These are phyloP conservation scores for Sporopachydermia lactativora DNA, from an alignment of 805 yeast species.

Conservation along the genomic window DNA sequence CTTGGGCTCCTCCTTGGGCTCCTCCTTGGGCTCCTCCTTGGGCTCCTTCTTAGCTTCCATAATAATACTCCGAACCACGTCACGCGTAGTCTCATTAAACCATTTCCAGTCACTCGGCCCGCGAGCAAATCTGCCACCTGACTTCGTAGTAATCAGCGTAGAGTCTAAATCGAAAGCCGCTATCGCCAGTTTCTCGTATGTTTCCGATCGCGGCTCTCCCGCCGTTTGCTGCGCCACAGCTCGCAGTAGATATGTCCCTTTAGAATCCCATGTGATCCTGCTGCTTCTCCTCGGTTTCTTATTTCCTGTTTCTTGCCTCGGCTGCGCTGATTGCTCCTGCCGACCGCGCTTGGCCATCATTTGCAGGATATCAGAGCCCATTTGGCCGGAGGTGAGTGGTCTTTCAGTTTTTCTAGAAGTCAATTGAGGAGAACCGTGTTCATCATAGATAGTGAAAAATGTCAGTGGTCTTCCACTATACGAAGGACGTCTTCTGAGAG, in stretches of 20 bases:
- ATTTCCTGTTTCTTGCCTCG: too few relatives aligned
- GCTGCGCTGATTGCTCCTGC: too few relatives aligned
- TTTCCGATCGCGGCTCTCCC: background rate
- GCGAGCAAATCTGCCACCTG: conserved; percentile 43
- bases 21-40: conserved; percentile 8
- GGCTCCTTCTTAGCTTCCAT: conserved; percentile 10
- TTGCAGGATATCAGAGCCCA: too few relatives aligned
- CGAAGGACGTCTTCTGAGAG: too few relatives aligned
- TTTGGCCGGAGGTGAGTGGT: too few relatives aligned
- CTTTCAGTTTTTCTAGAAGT: too few relatives aligned
- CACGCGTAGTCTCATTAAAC: conserved; percentile 25
- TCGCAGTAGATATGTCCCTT: background rate
- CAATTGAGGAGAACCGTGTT: too few relatives aligned
- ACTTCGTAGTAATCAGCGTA: conserved; percentile 55
- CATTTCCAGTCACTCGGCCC: conserved; percentile 65
- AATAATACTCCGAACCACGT: conserved; percentile 5
- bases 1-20: conserved; percentile 12
- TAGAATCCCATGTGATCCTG: background rate
- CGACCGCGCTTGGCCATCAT: too few relatives aligned
- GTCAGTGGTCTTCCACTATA: too few relatives aligned
- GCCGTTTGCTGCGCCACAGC: too few relatives aligned
- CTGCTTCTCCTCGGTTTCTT: too few relatives aligned
- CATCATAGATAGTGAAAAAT: too few relatives aligned
- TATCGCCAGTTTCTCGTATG: conserved; percentile 19
- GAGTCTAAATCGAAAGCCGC: conserved; percentile 83